These are phyloP conservation scores for Monosporascus cannonballus DNA, from an alignment of 2,329 filamentous ascomycete genomes.

Conservation along the genomic window DNA sequence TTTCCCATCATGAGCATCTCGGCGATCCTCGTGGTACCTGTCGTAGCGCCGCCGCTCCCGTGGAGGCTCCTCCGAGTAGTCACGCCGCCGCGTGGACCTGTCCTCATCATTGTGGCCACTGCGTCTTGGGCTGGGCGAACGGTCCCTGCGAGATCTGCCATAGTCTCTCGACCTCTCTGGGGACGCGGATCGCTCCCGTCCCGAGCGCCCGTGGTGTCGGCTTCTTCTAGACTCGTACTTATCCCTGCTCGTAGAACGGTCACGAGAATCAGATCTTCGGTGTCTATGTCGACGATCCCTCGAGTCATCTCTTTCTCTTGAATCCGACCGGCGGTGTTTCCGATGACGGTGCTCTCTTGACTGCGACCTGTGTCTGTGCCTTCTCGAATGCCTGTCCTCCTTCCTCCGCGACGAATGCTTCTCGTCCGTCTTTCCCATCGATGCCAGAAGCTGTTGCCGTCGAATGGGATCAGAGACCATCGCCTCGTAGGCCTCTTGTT, in stretches of 20 bases:
- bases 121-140: constrained; percentile 26
- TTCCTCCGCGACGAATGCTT: constrained; percentile 29
- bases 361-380: constrained; percentile 30
- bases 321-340: constrained; percentile 34
- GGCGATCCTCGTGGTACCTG: constrained; percentile 17
- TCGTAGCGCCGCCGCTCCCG: constrained; percentile 16
- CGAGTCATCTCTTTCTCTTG: constrained; percentile 32
- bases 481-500: constrained; percentile 72
- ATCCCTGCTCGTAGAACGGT: constrained; percentile 31
- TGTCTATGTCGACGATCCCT: constrained; percentile 33
- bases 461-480: constrained; percentile 74
- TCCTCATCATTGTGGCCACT: constrained; percentile 21
- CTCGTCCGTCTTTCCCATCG: constrained; percentile 51
- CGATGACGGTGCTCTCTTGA: constrained; percentile 31
- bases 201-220: constrained; percentile 12
- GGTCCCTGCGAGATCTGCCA: constrained; percentile 19
- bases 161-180: constrained; percentile 11
- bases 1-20: constrained; percentile 19
- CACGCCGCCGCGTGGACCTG: constrained; percentile 24
- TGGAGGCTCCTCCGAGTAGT: constrained; percentile 19
- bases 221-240: constrained; percentile 28
- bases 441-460: constrained; percentile 59
- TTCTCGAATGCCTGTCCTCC: constrained; percentile 39
- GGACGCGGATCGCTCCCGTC: constrained; percentile 14
- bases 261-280: constrained; percentile 40